Evolutionary conservation across 139 green algal genomes (phyloP).

Genomic region (Tetradesmus obliquus): DNA sequence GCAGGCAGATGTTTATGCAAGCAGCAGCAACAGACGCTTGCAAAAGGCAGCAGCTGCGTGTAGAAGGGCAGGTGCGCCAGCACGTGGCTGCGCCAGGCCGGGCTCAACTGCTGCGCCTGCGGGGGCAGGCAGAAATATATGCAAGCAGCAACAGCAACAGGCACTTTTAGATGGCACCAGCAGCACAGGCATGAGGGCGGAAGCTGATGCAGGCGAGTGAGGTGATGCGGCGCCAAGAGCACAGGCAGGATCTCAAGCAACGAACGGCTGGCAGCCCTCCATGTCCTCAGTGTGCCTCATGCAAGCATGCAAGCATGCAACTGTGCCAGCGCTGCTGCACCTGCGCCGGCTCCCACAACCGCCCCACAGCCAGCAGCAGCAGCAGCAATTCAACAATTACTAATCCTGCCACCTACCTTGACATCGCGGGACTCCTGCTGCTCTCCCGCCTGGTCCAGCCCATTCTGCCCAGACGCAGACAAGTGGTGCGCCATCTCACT

Average conservation of each 20-base stretch:
- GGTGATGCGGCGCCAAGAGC: too few species aligned
- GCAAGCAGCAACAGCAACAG: not conserved
- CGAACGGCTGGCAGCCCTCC: too few species aligned
- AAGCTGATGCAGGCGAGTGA: too few species aligned
- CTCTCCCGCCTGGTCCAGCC: not conserved
- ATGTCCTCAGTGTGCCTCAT: too few species aligned
- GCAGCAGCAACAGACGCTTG: not conserved
- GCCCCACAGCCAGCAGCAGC: too few species aligned
- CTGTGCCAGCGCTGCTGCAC: too few species aligned
- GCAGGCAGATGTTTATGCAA: not conserved
- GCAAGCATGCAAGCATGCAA: too few species aligned
- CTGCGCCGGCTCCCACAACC: too few species aligned
- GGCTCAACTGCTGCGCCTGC: constrained; percentile 46
- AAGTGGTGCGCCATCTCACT: not conserved
- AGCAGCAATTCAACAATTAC: too few species aligned
- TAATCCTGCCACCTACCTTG: not conserved
- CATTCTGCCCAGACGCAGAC: not conserved
- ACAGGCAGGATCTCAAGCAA: too few species aligned
- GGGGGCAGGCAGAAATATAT: not conserved
- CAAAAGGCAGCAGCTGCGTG: not conserved
- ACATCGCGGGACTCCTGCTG: not conserved
- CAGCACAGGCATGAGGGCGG: not conserved
- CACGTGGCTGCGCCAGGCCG: constrained; percentile 80
- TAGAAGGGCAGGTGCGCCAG: constrained; percentile 61
- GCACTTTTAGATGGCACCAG: not conserved